A percentile compares a stretch with the other conserved stretches of the same genome.
Evolutionary conservation across 2,329 filamentous ascomycete species (phyloP).

Genomic region (Chrysoporthe austroafricana): DNA sequence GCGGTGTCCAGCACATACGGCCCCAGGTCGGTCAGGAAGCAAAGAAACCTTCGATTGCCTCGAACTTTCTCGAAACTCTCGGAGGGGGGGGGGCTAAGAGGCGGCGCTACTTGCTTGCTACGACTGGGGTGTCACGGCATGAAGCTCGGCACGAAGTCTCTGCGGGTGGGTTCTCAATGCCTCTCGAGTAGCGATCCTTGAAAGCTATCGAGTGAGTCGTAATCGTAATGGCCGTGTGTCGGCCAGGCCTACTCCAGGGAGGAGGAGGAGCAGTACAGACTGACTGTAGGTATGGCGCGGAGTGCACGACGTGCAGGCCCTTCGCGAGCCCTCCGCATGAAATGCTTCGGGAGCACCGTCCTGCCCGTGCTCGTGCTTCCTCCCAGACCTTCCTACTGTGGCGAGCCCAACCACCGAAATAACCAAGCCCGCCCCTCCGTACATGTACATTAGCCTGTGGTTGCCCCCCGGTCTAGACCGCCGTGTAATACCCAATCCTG

Average conservation of each 20-base stretch:
- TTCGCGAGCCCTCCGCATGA: neutral
- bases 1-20: neutral
- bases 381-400: constrained; percentile 3
- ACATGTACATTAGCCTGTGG: constrained; percentile 4
- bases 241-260: too few relatives aligned
- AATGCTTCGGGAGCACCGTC: neutral
- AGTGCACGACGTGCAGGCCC: too few relatives aligned
- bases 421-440: neutral
- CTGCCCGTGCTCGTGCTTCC: neutral
- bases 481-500: neutral
- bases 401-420: constrained; percentile 8
- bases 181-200: too few relatives aligned
- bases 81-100: neutral
- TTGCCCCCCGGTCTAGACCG: neutral
- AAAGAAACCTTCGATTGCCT: neutral
- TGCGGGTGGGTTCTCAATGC: neutral
- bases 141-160: neutral
- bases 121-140: too few relatives aligned
- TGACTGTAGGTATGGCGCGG: too few relatives aligned
- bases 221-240: too few relatives aligned
- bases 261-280: too few relatives aligned
- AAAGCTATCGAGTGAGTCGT: too few relatives aligned
- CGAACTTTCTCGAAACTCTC: neutral
- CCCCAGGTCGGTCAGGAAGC: too few relatives aligned
- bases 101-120: too few relatives aligned